Percentiles rank a stretch among this genome's conserved stretches.
Evolutionary conservation across 129 eudicot genomes (phyloP).

Genomic region (Escallonia rubra): DNA sequence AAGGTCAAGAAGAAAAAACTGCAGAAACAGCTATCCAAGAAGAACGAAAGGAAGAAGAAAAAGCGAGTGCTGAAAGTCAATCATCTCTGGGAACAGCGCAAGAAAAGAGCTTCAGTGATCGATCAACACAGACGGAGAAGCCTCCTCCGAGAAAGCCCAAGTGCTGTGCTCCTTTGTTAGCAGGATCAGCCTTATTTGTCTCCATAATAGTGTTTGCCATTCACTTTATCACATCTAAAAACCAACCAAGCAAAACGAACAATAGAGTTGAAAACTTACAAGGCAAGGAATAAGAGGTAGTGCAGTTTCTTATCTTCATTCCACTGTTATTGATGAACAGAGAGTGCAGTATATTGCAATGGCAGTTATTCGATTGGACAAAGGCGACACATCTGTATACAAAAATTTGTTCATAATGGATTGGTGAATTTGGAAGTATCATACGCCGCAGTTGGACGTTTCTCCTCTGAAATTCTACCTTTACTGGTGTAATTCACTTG

Average conservation of each 20-base stretch:
- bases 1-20: slow-evolving; percentile 4
- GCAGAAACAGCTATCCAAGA: not conserved
- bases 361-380: too few relatives aligned
- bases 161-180: slow-evolving; percentile 45
- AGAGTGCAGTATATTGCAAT: too few relatives aligned
- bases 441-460: too few relatives aligned
- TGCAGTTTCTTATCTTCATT: too few relatives aligned
- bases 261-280: slow-evolving; percentile 1
- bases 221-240: slow-evolving; percentile 39
- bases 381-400: too few relatives aligned
- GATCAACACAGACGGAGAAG: slow-evolving; percentile 5
- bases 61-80: not conserved
- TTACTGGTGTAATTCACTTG: too few relatives aligned
- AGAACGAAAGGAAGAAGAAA: too few relatives aligned
- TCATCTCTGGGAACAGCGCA: slow-evolving; percentile 5
- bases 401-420: too few relatives aligned
- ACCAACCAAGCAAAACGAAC: slow-evolving; percentile 31
- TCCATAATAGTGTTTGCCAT: slow-evolving; percentile 49
- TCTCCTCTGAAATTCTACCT: too few relatives aligned
- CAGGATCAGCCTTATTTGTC: slow-evolving; percentile 62
- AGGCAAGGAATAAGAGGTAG: too few relatives aligned
- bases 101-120: slow-evolving; percentile 15
- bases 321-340: too few relatives aligned
- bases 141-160: slow-evolving; percentile 12
- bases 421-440: too few relatives aligned